phyloP scores from a whole-genome alignment of 139 green algal species.

The Picochlorum costavermella region DNA sequence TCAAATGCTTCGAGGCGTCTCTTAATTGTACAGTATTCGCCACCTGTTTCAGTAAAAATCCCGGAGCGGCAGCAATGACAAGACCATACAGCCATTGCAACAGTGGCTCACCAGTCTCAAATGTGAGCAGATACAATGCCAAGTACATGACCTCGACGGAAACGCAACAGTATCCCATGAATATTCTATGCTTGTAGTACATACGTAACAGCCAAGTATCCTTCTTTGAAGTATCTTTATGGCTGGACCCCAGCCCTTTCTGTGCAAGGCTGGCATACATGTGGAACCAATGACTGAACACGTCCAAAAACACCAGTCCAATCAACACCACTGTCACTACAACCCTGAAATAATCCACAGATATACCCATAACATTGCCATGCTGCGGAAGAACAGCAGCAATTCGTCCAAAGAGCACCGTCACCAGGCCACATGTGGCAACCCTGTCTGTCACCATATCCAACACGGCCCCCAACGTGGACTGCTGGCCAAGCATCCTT shows the following conservation, averaged over 20 bases:
- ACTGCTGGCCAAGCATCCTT: slow-evolving; percentile 70
- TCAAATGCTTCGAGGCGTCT: slow-evolving; percentile 35
- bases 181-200: slow-evolving; percentile 86
- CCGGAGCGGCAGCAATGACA: slow-evolving; percentile 37
- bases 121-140: slow-evolving; percentile 26
- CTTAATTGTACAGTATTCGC: slow-evolving; percentile 70
- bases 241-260: slow-evolving; percentile 35
- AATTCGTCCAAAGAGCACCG: slow-evolving; percentile 42
- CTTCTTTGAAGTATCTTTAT: slow-evolving; percentile 71
- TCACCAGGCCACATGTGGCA: slow-evolving; percentile 77
- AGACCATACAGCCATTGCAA: slow-evolving; percentile 12
- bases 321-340: slow-evolving; percentile 30
- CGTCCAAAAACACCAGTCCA: slow-evolving; percentile 78
- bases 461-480: slow-evolving; percentile 80
- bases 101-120: no score
- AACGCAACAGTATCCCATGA: slow-evolving; percentile 95
- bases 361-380: no score
- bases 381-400: no score
- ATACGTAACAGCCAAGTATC: slow-evolving; percentile 64
- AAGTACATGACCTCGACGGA: slow-evolving; percentile 59
- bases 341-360: not conserved
- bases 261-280: slow-evolving; percentile 69
- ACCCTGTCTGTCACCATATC: slow-evolving; percentile 98
- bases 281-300: slow-evolving; percentile 90
- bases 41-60: slow-evolving; percentile 60